Conservation (phyloP, 495 filamentous ascomycete species). For the Hyaloscypha bicolor region DNA sequence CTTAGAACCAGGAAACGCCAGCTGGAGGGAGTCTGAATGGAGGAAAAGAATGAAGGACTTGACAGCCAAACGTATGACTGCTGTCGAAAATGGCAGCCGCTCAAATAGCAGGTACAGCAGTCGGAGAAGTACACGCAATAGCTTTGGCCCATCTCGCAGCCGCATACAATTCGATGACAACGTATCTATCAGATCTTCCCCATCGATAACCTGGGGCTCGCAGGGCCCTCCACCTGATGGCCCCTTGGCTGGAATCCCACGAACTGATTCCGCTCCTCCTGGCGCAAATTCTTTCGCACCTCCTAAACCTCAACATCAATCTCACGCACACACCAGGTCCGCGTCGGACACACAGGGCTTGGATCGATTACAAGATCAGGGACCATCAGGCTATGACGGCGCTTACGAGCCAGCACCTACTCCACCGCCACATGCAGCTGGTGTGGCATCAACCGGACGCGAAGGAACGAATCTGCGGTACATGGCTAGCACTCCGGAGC, state of each 20-base stretch:
- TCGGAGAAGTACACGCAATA: slow-evolving; percentile 66
- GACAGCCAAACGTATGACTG: slow-evolving; percentile 75
- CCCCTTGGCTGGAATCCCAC: slow-evolving; percentile 41
- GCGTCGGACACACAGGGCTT: slow-evolving; percentile 44
- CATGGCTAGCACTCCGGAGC: slow-evolving; percentile 47
- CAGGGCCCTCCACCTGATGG: slow-evolving; percentile 12
- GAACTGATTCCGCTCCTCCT: slow-evolving; percentile 50
- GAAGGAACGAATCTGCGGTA: slow-evolving; percentile 23
- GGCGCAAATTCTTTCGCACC: slow-evolving; percentile 16
- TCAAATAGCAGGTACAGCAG: slow-evolving; percentile 63
- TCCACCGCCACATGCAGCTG: slow-evolving; percentile 35
- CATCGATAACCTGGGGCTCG: slow-evolving; percentile 47
- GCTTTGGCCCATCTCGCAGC: slow-evolving; percentile 47
- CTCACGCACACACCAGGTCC: slow-evolving; percentile 27
- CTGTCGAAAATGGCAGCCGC: slow-evolving; percentile 45
- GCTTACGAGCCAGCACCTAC: slow-evolving; percentile 39
- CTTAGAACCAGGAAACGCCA: slow-evolving; percentile 70
- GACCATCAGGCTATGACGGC: slow-evolving; percentile 31
- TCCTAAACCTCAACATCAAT: slow-evolving; percentile 1
- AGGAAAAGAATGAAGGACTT: slow-evolving; percentile 84
- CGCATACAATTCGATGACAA: slow-evolving; percentile 69
- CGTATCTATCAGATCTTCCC: slow-evolving; percentile 56
- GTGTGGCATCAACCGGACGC: slow-evolving; percentile 14
- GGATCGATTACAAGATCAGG: slow-evolving; percentile 43
- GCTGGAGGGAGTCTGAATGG: slow-evolving; percentile 93